Evolutionary conservation across 2,329 filamentous ascomycete species (phyloP).

Genomic region (Hymenoscyphus fructigenus): DNA sequence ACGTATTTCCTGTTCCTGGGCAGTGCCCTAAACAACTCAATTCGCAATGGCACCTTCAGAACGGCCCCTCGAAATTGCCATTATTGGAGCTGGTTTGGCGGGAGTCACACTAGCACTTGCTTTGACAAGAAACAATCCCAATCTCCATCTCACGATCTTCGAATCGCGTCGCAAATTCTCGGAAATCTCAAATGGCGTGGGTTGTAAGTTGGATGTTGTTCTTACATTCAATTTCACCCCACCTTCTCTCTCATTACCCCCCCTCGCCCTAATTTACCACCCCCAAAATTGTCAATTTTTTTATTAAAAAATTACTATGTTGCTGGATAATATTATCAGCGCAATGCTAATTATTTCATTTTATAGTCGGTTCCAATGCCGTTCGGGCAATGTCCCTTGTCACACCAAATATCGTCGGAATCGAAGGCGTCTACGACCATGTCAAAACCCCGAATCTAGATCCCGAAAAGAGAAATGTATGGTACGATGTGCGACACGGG

Average conservation of each 20-base stretch:
- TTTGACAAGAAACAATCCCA: constrained; percentile 44
- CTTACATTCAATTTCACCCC: background rate
- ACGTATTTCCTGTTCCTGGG: background rate
- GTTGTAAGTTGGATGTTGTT: constrained; percentile 29
- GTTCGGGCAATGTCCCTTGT: constrained; percentile 54
- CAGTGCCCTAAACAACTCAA: background rate
- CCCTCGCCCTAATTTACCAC: too few species aligned
- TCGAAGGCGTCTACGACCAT: constrained; percentile 43
- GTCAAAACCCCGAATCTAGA: constrained; percentile 30
- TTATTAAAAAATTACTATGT: too few species aligned
- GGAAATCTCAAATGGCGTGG: constrained; percentile 59
- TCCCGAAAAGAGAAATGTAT: constrained; percentile 37
- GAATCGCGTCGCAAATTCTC: constrained; percentile 54
- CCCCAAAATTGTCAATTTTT: too few species aligned
- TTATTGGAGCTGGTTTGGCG: constrained; percentile 59
- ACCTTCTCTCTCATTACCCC: too few species aligned
- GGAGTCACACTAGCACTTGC: constrained; percentile 55
- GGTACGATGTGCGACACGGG: constrained; percentile 42
- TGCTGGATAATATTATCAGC: too few species aligned
- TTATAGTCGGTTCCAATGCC: constrained; percentile 51
- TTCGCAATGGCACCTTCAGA: background rate
- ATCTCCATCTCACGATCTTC: constrained; percentile 48
- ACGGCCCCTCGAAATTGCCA: constrained; percentile 43
- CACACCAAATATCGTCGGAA: constrained; percentile 42
- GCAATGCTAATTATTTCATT: background rate